Conservation (phyloP, 176 grass and related monocot genomes). For the Musa itinerans region DNA sequence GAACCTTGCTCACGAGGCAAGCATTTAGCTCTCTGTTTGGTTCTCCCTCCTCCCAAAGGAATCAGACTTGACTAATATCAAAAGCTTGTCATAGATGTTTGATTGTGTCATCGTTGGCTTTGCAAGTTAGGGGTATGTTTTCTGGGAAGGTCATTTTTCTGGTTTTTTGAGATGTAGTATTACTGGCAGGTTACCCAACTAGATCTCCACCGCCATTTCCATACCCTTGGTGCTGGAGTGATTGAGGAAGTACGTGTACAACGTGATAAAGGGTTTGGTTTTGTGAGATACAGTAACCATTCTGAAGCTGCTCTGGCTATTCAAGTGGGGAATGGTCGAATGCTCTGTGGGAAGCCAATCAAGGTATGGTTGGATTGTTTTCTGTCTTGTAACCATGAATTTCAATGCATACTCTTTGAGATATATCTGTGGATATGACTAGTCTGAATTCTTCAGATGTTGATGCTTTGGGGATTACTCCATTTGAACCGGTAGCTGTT, state of each 20-base stretch:
- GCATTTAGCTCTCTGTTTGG: background rate
- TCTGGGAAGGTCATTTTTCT: background rate
- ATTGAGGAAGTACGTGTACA: constrained; percentile 91
- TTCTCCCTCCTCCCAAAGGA: too few relatives aligned
- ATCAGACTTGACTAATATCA: background rate
- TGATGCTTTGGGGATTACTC: too few relatives aligned
- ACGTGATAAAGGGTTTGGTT: constrained; percentile 90
- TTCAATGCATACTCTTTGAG: background rate
- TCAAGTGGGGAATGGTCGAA: constrained; percentile 61
- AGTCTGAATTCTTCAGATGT: too few relatives aligned
- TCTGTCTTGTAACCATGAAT: background rate
- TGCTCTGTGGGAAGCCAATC: constrained; percentile 69
- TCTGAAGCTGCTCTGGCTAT: constrained; percentile 82
- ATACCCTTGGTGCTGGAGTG: constrained; percentile 59
- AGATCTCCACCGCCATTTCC: constrained; percentile 83
- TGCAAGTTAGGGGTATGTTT: background rate
- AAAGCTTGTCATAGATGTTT: background rate
- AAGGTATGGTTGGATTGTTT: constrained; percentile 39
- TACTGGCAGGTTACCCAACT: constrained; percentile 33
- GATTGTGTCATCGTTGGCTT: background rate
- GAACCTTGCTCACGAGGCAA: constrained; percentile 79
- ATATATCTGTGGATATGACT: too few relatives aligned
- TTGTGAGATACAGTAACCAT: constrained; percentile 87
- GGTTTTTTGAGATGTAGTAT: background rate
- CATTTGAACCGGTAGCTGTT: too few relatives aligned